Base-by-base conservation (phyloP, 1,284 basidiomycete genomes). In the Trichosporon ovoides region DNA sequence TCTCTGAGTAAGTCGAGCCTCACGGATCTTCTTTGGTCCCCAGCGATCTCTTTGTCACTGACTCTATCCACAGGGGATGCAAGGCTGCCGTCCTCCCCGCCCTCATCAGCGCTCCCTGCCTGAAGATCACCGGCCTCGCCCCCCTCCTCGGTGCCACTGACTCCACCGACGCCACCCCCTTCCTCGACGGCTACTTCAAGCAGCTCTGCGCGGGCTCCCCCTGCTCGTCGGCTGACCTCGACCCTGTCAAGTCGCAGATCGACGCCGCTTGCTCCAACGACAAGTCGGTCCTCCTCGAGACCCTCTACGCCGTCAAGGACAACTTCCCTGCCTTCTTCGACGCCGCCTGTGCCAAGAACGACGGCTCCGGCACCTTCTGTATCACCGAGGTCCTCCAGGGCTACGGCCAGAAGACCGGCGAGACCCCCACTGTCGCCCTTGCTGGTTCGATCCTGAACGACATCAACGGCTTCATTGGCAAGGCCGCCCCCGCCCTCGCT, bases 271-370 rank as follows among this genome's bases (percentile, higher is more conserved):
- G 51, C 24, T 20, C 35, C 7, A 24, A 37, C 24, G 35, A 37
- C 18, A 19, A 43, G 19, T 24, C 38, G 11, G 13, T 20, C 19
- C 20, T 43, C 22, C 20, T 43, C 38, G 35, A 38, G 11, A 70
- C 70, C 36, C 51, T 65, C 43, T 35, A 55, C 36, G 24, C 48
- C 13, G 43, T 65, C 14, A 52, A 75, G 14, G 35, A 61, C 13
- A 48, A 66, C 58, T 76, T 75, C 56, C 57, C 64, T n/a, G 59
- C 71, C 40, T 61, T 74, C 56, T 56, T 67, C 52, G 62, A 66
- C 19, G 72, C 67, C 12, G 69, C 61, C 9, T 76, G 74, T 57
- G 63, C 71, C 34, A 67, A 68, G 55, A 72, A 72, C 60, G 19
- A 66, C 67, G 73, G 73, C 28, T 31, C 28, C 55, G 62, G 71